phyloP scores from a whole-genome alignment of 768 basidiomycete genomes.

The Candolleomyces efflorescens region DNA sequence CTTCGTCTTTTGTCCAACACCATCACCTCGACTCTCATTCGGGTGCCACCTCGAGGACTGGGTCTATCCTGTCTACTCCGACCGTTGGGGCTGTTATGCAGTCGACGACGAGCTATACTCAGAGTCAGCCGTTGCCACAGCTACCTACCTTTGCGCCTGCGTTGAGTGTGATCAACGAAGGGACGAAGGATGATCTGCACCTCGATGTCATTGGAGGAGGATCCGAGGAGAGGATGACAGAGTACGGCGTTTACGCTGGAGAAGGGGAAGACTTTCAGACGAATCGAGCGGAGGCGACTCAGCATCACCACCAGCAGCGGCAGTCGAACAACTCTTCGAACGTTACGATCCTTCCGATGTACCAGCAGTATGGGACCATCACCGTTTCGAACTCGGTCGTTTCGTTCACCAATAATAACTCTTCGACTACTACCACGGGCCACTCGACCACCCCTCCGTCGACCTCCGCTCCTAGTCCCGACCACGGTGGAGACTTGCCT shows the following conservation, averaged over 20 bases:
- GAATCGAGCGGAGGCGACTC: conserved; percentile 4
- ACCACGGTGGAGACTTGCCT: too few relatives aligned
- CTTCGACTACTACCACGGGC: neutral
- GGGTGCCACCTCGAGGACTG: neutral
- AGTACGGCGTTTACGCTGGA: neutral
- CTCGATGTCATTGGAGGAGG: conserved; percentile 2
- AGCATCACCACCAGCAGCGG: neutral
- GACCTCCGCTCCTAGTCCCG: neutral
- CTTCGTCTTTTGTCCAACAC: neutral
- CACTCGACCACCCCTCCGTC: neutral
- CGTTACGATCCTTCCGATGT: conserved; percentile 1
- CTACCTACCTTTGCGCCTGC: conserved; percentile 10
- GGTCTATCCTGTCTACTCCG: conserved; percentile 3
- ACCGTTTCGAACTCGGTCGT: conserved; percentile 11
- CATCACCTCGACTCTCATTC: neutral
- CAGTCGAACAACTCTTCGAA: neutral
- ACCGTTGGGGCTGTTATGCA: neutral
- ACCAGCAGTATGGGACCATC: conserved; percentile 10
- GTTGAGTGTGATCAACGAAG: conserved; percentile 4
- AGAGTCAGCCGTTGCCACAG: conserved; percentile 8
- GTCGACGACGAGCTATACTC: conserved; percentile 8
- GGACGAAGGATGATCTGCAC: conserved; percentile 9
- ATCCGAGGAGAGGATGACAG: neutral
- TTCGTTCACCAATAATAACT: conserved; percentile 3
- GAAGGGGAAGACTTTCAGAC: conserved; percentile 1